These are phyloP conservation scores for Aureobasidium lini DNA, from an alignment of 2,329 filamentous ascomycete species.

Conservation along the genomic window DNA sequence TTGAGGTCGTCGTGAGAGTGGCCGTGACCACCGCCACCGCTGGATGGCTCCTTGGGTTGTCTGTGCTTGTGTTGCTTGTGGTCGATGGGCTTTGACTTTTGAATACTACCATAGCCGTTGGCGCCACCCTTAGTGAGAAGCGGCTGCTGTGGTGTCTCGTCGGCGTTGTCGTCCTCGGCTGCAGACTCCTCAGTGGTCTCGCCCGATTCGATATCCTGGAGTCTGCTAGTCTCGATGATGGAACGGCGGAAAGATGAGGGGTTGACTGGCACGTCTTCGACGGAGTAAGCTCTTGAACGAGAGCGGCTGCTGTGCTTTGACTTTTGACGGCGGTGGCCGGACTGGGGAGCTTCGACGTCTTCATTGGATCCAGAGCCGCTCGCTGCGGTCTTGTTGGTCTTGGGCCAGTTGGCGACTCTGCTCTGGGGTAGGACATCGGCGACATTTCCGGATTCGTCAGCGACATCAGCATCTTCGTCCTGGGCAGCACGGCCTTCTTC, in stretches of 20 bases:
- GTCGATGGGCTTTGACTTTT: constrained; percentile 28
- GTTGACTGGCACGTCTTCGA: constrained; percentile 72
- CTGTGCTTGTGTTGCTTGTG: constrained; percentile 65
- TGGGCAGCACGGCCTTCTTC: constrained; percentile 48
- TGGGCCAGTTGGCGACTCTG: constrained; percentile 46
- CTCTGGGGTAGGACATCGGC: constrained; percentile 58
- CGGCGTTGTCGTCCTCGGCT: constrained; percentile 28
- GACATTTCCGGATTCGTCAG: constrained; percentile 52
- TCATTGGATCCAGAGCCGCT: constrained; percentile 19
- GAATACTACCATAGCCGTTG: constrained; percentile 22
- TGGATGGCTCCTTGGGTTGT: constrained; percentile 56
- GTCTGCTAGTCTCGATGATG: constrained; percentile 75
- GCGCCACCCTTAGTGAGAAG: constrained; percentile 28
- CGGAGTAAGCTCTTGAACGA: constrained; percentile 47
- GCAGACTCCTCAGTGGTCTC: constrained; percentile 48
- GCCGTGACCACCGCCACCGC: constrained; percentile 53
- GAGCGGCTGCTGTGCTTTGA: constrained; percentile 56
- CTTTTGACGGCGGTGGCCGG: constrained; percentile 39
- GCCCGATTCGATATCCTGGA: constrained; percentile 48
- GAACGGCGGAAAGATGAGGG: constrained; percentile 86
- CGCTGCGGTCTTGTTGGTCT: constrained; percentile 18
- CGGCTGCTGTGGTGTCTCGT: constrained; percentile 24
- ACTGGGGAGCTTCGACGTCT: constrained; percentile 20
- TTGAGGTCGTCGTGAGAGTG: constrained; percentile 86
- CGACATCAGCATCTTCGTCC: constrained; percentile 35